Percentiles rank a stretch among this genome's conserved stretches.
phyloP scores from a whole-genome alignment of 2,329 filamentous ascomycete species.

The Aspergillus glaucus region DNA sequence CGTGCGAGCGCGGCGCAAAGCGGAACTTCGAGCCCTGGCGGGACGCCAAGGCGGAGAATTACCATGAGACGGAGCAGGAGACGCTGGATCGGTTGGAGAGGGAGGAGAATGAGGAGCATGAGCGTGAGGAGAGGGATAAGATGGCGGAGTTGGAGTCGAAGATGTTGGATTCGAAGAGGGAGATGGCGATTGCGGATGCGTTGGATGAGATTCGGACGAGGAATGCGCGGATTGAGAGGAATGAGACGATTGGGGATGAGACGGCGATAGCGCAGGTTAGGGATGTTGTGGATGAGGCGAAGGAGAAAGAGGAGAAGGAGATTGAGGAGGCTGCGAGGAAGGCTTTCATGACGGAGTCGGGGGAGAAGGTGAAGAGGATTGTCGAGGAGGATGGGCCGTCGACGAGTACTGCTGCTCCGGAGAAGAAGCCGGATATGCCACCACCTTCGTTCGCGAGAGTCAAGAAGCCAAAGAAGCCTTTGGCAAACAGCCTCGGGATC shows the following conservation, averaged over 20 bases:
- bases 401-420: constrained; percentile 20
- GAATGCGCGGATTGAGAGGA: constrained; percentile 80
- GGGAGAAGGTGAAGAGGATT: constrained; percentile 47
- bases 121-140: constrained; percentile 70
- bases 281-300: constrained; percentile 52
- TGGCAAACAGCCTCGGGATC: constrained; percentile 68
- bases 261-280: constrained; percentile 51
- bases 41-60: constrained; percentile 50
- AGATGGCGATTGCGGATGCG: constrained; percentile 95
- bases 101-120: constrained; percentile 60
- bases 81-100: constrained; percentile 74
- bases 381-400: constrained; percentile 43
- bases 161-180: constrained; percentile 82
- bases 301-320: constrained; percentile 65
- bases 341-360: constrained; percentile 65
- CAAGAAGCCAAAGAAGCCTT: constrained; percentile 82
- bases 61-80: constrained; percentile 78
- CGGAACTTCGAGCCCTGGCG: constrained; percentile 93
- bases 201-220: constrained; percentile 88
- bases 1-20: constrained; percentile 72
- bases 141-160: constrained; percentile 96
- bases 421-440: constrained; percentile 33
- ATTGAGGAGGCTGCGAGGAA: constrained; percentile 72
- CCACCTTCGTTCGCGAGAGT: constrained; percentile 63
- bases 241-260: constrained; percentile 59